phyloP scores from a whole-genome alignment of 106 monocot species.

The Allium cepa region DNA sequence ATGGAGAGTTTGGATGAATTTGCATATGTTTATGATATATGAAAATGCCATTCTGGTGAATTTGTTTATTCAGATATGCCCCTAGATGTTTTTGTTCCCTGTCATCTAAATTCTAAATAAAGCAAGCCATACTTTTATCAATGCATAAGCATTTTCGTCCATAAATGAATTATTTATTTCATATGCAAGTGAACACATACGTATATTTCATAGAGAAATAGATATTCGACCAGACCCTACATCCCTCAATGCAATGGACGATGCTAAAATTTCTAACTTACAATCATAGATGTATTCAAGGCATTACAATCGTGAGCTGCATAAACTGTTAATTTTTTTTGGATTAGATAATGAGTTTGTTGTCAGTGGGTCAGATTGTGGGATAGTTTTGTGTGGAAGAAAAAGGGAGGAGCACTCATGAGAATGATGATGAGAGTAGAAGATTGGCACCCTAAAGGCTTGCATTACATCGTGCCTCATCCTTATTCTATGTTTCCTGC shows the following conservation, averaged over 20 bases:
- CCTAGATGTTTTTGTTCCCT: slow-evolving; percentile 53
- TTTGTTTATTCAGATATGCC: slow-evolving; percentile 35
- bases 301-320: slow-evolving; percentile 60
- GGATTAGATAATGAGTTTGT: slow-evolving; percentile 76
- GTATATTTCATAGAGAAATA: slow-evolving; percentile 65
- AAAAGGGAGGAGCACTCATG: slow-evolving; percentile 48
- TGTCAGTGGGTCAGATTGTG: slow-evolving; percentile 86
- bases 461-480: slow-evolving; percentile 68
- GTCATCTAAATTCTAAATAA: slow-evolving; percentile 25
- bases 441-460: slow-evolving; percentile 14
- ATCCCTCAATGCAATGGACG: slow-evolving; percentile 16
- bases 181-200: slow-evolving; percentile 75
- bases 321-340: slow-evolving; percentile 76
- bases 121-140: slow-evolving; percentile 44
- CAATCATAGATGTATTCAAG: slow-evolving; percentile 68
- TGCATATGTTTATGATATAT: slow-evolving; percentile 74
- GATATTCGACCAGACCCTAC: slow-evolving; percentile 47
- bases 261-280: slow-evolving; percentile 6
- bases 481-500: slow-evolving; percentile 68
- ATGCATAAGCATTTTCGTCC: slow-evolving; percentile 65
- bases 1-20: slow-evolving; percentile 71
- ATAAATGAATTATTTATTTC: slow-evolving; percentile 76
- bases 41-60: slow-evolving; percentile 36
- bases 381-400: slow-evolving; percentile 67
- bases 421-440: slow-evolving; percentile 52